Conservation (phyloP, 2,329 filamentous ascomycete genomes). For the Coniochaeta hoffmannii region DNA sequence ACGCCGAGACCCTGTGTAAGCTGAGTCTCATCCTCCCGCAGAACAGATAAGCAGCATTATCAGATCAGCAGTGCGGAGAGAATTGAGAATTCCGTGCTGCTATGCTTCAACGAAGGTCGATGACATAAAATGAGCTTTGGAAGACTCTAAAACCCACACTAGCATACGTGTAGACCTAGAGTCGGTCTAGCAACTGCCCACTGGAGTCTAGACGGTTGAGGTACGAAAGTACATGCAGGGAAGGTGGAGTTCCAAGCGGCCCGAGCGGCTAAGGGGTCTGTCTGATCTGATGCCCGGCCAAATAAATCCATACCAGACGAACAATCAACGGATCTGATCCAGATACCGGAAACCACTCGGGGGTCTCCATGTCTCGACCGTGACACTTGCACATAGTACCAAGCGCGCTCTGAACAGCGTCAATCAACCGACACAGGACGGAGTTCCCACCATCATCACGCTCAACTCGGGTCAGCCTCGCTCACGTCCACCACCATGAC, state of each 20-base stretch:
- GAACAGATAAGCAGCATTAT: not conserved
- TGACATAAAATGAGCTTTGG: not conserved
- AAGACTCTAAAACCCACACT: not conserved
- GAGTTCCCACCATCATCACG: not conserved
- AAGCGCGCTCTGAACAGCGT: not conserved
- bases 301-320: not conserved
- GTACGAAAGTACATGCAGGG: no score
- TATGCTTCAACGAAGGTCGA: no score
- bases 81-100: not conserved
- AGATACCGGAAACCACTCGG: not conserved
- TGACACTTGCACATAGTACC: not conserved
- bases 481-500: not conserved
- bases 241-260: not conserved
- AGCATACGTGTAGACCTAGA: no score
- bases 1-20: slow-evolving; percentile 6
- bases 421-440: not conserved
- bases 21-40: slow-evolving; percentile 8
- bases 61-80: not conserved
- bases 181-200: no score
- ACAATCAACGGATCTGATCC: not conserved
- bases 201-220: no score
- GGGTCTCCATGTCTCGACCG: not conserved
- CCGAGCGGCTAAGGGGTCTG: not conserved
- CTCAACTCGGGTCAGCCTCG: not conserved
- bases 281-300: not conserved